Evolutionary conservation across 106 monocot species (phyloP).

Genomic region (Ottelia alismoides): DNA sequence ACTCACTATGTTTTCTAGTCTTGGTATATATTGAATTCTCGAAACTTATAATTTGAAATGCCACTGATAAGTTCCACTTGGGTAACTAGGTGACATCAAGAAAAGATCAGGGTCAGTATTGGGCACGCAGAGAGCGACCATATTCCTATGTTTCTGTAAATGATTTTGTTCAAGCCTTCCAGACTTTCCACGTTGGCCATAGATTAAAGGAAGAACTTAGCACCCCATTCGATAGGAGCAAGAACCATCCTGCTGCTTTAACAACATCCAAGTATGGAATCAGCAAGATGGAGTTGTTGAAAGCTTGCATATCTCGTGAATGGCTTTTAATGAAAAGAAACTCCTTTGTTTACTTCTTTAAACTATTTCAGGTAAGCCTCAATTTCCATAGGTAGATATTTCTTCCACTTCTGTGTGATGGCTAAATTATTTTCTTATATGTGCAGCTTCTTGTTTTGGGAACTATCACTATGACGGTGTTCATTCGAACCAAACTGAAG

Average conservation of each 20-base stretch:
- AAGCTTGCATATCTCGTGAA: slow-evolving; percentile 25
- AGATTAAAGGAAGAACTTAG: slow-evolving; percentile 16
- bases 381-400: too few relatives aligned
- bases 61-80: too few relatives aligned
- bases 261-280: slow-evolving; percentile 27
- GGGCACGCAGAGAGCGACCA: slow-evolving; percentile 14
- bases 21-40: background rate
- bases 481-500: slow-evolving; percentile 27
- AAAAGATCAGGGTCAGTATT: slow-evolving; percentile 42
- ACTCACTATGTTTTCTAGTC: background rate
- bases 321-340: slow-evolving; percentile 33
- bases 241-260: slow-evolving; percentile 28
- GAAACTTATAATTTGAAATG: too few relatives aligned
- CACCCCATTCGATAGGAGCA: slow-evolving; percentile 22
- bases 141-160: slow-evolving; percentile 16
- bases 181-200: slow-evolving; percentile 25
- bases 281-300: slow-evolving; percentile 18
- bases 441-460: slow-evolving; percentile 21
- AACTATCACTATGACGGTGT: slow-evolving; percentile 30
- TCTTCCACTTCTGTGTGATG: too few relatives aligned
- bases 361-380: slow-evolving; percentile 22
- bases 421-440: background rate
- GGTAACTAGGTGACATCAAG: slow-evolving; percentile 41
- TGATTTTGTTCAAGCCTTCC: slow-evolving; percentile 32
- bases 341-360: slow-evolving; percentile 44